A percentile compares a stretch with the other conserved stretches of the same genome.
These are phyloP conservation scores for Botryotinia narcissicola DNA, from an alignment of 2,329 filamentous ascomycete species.

Conservation along the genomic window DNA sequence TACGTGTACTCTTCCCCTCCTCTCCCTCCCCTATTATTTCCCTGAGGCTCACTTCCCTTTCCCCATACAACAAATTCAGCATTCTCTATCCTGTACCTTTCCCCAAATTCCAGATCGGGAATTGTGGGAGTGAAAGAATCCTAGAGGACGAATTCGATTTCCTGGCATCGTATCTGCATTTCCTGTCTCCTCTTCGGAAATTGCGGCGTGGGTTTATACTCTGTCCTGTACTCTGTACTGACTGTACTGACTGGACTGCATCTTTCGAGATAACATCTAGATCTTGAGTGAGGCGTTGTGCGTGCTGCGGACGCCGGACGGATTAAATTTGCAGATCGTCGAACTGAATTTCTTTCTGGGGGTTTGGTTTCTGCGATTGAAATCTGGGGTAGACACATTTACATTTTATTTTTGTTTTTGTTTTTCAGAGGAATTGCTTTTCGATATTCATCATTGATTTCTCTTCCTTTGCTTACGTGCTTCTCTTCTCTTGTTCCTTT, in stretches of 20 bases:
- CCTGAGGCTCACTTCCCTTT: neutral
- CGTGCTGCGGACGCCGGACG: neutral
- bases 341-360: neutral
- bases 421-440: too few species aligned
- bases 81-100: fast-evolving
- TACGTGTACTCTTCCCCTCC: neutral
- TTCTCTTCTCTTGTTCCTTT: too few species aligned
- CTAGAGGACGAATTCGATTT: neutral
- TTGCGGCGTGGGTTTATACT: too few species aligned
- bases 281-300: neutral
- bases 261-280: neutral
- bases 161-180: neutral
- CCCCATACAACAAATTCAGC: neutral
- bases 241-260: too few species aligned
- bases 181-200: neutral
- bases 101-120: too few species aligned
- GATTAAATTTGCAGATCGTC: neutral
- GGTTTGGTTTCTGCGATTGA: neutral
- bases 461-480: too few species aligned
- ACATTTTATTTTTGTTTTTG: neutral
- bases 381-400: neutral
- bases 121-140: neutral
- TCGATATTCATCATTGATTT: too few species aligned
- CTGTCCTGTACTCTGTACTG: too few species aligned
- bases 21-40: neutral